Percentiles rank a stretch among this genome's conserved stretches.
phyloP scores from a whole-genome alignment of 441 rosid genomes.

The Aleurites moluccanus region DNA sequence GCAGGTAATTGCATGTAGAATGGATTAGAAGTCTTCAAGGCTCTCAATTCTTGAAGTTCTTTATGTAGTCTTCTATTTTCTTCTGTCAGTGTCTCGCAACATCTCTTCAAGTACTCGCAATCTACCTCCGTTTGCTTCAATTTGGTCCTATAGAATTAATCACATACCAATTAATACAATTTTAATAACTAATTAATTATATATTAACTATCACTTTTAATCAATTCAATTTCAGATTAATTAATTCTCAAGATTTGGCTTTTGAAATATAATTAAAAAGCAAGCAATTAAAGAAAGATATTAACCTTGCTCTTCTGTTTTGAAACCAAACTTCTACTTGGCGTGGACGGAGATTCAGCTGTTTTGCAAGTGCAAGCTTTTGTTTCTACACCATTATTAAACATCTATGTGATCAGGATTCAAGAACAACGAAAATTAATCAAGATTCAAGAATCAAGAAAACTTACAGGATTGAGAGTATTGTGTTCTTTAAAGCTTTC shows the following conservation, averaged over 20 bases:
- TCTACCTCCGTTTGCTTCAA: conserved; percentile 95
- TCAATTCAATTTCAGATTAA: background rate
- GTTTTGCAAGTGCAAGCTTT: conserved; percentile 80
- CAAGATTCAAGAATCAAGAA: background rate
- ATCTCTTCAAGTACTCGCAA: conserved; percentile 85
- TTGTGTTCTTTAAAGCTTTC: conserved; percentile 90
- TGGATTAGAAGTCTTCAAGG: conserved; percentile 71
- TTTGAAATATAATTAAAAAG: background rate
- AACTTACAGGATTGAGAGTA: conserved; percentile 82
- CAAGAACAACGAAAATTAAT: background rate
- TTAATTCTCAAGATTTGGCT: background rate
- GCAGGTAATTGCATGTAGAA: conserved; percentile 89
- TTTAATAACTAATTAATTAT: too few species aligned
- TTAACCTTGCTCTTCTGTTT: conserved; percentile 88
- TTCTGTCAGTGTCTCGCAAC: conserved; percentile 82
- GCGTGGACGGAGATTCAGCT: conserved; percentile 88
- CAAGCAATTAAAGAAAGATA: too few species aligned
- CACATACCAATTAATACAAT: too few species aligned
- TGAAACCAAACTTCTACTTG: conserved; percentile 99
- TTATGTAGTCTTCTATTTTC: conserved; percentile 87
- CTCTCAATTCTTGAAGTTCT: conserved; percentile 80
- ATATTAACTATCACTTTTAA: too few species aligned
- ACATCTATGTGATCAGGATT: background rate
- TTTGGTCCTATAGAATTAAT: conserved; percentile 56
- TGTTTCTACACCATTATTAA: conserved; percentile 55